Evolutionary conservation across 805 yeast species (phyloP), one percentile per base, ranked within the genome.

Genomic region (Candida fluviatilis): DNA sequence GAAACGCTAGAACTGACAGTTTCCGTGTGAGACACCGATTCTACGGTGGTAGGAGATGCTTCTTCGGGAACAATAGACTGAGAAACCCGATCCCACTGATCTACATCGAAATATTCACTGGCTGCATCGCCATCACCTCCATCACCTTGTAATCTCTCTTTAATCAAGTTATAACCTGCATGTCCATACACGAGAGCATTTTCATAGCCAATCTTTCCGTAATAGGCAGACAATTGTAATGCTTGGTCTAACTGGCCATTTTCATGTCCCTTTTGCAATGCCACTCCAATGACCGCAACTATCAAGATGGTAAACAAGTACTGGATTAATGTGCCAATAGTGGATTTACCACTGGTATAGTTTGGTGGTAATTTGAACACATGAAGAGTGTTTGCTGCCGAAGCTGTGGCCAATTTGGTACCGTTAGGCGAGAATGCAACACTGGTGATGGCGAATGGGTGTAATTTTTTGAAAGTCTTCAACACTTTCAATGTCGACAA

Each of bases 401-500:
- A 82, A 0, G 79, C 82, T 16, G 87, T 75, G 2, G 87, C 91
- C 35, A 87, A 60, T 39, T 70, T 71, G 36, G 74, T 62, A 5
- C 90, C 88, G 53, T 78, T 71, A 11, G 84, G 82, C 4, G 88
- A 80, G 42, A 87, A 80, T 2, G 77, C 65, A 7, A 86, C 77
- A 31, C 75, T 72, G 0, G 96, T 88, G 37, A 88, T 80, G 18
- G 95, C 88, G 57, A 85, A 85, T 6, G 73, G 66, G 56, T 89
- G 96, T 38, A 84, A 79, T 43, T 82, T 75, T 31, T 73, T 72
- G 39, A 78, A 64, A 5, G 69, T 62, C 40, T 73, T 76, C 18
- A 78, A 49, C 10, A 72, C 57, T 31, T 72, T 68, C 42, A 89
- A 73, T 43, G 71, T 76, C 2, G 69, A 62, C 12, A 74, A 55